These are phyloP conservation scores for Macrophomina tecta DNA, from an alignment of 2,329 filamentous ascomycete species.

Conservation along the genomic window DNA sequence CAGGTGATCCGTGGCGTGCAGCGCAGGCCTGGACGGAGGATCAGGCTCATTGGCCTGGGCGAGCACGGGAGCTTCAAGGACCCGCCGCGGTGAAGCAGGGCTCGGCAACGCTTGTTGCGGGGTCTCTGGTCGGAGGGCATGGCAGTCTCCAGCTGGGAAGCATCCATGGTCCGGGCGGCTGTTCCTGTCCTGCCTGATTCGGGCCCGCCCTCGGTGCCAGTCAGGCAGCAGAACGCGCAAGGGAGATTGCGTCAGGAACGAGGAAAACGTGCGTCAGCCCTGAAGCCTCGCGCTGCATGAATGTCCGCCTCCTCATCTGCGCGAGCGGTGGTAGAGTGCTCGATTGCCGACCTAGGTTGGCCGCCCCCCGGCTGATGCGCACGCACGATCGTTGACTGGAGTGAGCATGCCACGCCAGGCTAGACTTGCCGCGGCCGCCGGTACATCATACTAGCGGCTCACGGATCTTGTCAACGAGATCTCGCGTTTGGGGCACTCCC, in stretches of 20 bases:
- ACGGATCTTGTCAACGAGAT: conserved; percentile 38
- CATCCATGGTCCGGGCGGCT: conserved; percentile 28
- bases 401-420: conserved; percentile 35
- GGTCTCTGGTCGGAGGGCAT: conserved; percentile 36
- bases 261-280: conserved; percentile 44
- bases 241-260: conserved; percentile 51
- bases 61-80: conserved; percentile 46
- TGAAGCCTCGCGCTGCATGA: conserved; percentile 32
- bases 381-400: conserved; percentile 41
- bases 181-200: conserved; percentile 28
- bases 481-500: conserved; percentile 26
- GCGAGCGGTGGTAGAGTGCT: conserved; percentile 8
- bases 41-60: conserved; percentile 44
- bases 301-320: conserved; percentile 25
- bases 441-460: conserved; percentile 34
- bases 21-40: conserved; percentile 42
- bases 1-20: conserved; percentile 46
- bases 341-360: conserved; percentile 25
- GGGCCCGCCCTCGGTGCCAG: conserved; percentile 21
- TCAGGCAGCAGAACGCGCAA: conserved; percentile 36
- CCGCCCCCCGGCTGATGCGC: conserved; percentile 37
- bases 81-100: conserved; percentile 43
- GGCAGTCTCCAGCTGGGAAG: conserved; percentile 24
- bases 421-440: conserved; percentile 32
- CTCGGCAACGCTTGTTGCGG: conserved; percentile 53